Conservation (phyloP, 495 filamentous ascomycete genomes). For the Hyaloscypha hepaticicola region DNA sequence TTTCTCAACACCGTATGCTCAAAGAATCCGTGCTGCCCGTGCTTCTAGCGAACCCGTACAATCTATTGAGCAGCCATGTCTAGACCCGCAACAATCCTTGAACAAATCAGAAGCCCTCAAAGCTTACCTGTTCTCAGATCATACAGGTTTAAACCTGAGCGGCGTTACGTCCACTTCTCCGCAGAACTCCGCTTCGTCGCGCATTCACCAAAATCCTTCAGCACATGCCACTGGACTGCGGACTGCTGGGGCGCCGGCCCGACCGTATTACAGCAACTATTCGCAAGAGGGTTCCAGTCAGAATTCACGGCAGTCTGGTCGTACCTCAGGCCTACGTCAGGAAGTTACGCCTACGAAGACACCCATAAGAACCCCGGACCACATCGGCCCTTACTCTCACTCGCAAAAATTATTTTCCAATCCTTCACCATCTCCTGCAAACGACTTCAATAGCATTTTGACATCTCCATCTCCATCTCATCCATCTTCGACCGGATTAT, state of each 20-base stretch:
- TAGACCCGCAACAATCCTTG: slow-evolving; percentile 12
- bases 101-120: slow-evolving; percentile 39
- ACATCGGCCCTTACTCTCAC: slow-evolving; percentile 5
- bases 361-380: slow-evolving; percentile 24
- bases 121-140: slow-evolving; percentile 40
- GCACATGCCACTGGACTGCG: slow-evolving; percentile 7
- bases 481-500: slow-evolving; percentile 11
- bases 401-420: slow-evolving; percentile 4
- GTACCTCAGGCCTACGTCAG: slow-evolving; percentile 30
- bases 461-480: neutral
- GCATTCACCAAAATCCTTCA: neutral
- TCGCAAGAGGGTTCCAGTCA: slow-evolving; percentile 10
- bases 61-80: slow-evolving; percentile 1
- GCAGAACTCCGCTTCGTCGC: neutral
- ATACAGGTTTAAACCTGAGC: neutral
- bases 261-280: slow-evolving; percentile 12
- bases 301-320: slow-evolving; percentile 7
- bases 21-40: slow-evolving; percentile 60
- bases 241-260: neutral
- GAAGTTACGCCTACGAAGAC: slow-evolving; percentile 31
- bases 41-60: slow-evolving; percentile 2
- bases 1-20: slow-evolving; percentile 66
- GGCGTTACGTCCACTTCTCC: neutral
- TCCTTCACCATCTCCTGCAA: neutral
- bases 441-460: neutral